phyloP scores from a whole-genome alignment of 495 filamentous ascomycete genomes.

The Usnea hakonensis region DNA sequence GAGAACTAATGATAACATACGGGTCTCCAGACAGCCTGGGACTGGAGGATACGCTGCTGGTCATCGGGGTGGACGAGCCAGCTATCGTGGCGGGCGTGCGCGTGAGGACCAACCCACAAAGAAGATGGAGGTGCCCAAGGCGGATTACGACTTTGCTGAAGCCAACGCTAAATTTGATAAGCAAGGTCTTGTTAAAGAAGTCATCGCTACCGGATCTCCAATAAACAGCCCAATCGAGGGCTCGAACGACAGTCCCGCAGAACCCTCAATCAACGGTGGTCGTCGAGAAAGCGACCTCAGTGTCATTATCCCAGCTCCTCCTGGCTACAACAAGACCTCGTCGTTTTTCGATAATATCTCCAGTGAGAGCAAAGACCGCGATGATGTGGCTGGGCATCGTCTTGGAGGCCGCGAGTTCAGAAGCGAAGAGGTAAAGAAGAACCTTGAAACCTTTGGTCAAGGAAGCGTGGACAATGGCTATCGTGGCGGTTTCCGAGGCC shows the following conservation, averaged over 20 bases:
- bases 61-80: constrained; percentile 46
- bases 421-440: constrained; percentile 85
- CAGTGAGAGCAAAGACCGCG: constrained; percentile 83
- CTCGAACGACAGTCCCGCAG: constrained; percentile 31
- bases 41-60: constrained; percentile 45
- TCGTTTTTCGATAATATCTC: constrained; percentile 99
- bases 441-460: constrained; percentile 98
- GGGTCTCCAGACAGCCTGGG: constrained; percentile 36
- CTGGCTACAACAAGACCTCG: constrained; percentile 69
- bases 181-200: constrained; percentile 86
- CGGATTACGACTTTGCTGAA: constrained; percentile 88
- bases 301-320: constrained; percentile 33
- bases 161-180: constrained; percentile 99
- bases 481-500: constrained; percentile 57
- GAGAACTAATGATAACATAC: constrained; percentile 51
- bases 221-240: constrained; percentile 44
- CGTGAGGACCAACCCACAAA: constrained; percentile 37
- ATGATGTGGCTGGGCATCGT: constrained; percentile 49
- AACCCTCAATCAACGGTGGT: constrained; percentile 27
- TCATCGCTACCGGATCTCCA: constrained; percentile 68
- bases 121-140: constrained; percentile 78
- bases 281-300: constrained; percentile 30
- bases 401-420: constrained; percentile 85
- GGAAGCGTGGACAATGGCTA: constrained; percentile 85
- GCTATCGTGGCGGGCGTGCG: constrained; percentile 48